Evolutionary conservation across 345 rosid species (phyloP), one percentile per base, ranked within the genome.

Genomic region (Arabidopsis suecica): DNA sequence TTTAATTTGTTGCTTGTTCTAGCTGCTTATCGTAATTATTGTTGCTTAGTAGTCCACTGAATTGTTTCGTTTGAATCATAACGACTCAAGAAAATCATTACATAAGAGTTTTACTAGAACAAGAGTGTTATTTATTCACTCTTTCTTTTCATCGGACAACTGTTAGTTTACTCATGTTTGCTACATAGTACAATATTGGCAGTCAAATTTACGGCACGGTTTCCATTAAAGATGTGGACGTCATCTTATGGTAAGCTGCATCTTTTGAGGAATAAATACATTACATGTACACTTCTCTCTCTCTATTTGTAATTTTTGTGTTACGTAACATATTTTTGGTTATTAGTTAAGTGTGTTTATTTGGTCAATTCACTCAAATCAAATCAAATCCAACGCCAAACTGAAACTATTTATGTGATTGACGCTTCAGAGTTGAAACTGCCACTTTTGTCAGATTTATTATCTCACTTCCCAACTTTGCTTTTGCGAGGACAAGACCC

Each of bases 101-200:
- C 2, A 25, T 0, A 1, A 10, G 14, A 51, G 5, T 53, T 16
- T 12, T 28, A 53, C 28, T 25, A 51, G 8, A 51, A 20, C 28
- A 25, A 23, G 1, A 23, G 56, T 49, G 55, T 51, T 47, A 23
- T 51, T 51, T 51, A 22, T 25, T 23, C 7, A 36, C 38, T 36
- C 38, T 22, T 33, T 37, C 3, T 49, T 18, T 22, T 50, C 56
- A 50, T 50, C 32, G 56, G 13, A 50, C 7, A 9, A 50, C 56
- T 53, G 59, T 54, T 54, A 28, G 57, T 53, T 53, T 23, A 53
- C 58, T 30, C 36, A 28, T 55, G 59, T 55, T 54, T 54, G 12
- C 9, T 54, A 45, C 7, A 14, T 44, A 28, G 36, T 54, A 54
- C 9, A 20, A 54, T 2, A 13, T 12, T 41, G 49, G 7, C 18